A percentile compares a stretch with the other conserved stretches of the same genome.
Evolutionary conservation across 345 rosid species (phyloP).

Genomic region (Hypericum androsaemum): DNA sequence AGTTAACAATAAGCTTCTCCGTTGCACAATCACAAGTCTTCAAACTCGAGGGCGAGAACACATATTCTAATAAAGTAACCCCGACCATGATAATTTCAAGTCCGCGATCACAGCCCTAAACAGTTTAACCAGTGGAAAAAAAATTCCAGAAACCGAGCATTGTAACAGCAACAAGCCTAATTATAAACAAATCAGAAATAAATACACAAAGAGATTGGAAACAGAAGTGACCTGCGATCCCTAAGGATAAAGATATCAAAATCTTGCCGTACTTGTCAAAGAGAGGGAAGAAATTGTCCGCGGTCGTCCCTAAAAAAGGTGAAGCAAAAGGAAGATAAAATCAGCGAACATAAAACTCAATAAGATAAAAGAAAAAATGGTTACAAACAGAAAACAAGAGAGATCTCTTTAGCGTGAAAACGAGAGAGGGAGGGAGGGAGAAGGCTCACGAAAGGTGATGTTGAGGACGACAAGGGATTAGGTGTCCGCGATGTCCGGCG

Average conservation of each 20-base stretch:
- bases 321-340: background rate
- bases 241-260: conserved; percentile 68
- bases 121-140: too few relatives aligned
- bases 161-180: too few relatives aligned
- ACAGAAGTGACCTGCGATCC: conserved; percentile 55
- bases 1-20: too few relatives aligned
- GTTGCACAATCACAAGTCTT: background rate
- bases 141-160: too few relatives aligned
- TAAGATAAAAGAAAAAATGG: background rate
- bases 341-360: background rate
- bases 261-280: conserved; percentile 85
- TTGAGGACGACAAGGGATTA: conserved; percentile 70
- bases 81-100: too few relatives aligned
- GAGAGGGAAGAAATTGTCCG: conserved; percentile 77
- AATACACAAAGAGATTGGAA: background rate
- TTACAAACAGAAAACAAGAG: background rate
- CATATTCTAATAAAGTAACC: too few relatives aligned
- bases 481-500: conserved; percentile 50
- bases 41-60: background rate
- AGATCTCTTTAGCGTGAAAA: too few relatives aligned
- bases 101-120: too few relatives aligned
- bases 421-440: background rate
- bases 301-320: conserved; percentile 48
- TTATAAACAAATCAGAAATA: background rate
- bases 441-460: conserved; percentile 61